Evolutionary conservation across 2,329 filamentous ascomycete genomes (phyloP), one percentile per base, ranked within the genome.

Genomic region (Xylariaceae sp.): DNA sequence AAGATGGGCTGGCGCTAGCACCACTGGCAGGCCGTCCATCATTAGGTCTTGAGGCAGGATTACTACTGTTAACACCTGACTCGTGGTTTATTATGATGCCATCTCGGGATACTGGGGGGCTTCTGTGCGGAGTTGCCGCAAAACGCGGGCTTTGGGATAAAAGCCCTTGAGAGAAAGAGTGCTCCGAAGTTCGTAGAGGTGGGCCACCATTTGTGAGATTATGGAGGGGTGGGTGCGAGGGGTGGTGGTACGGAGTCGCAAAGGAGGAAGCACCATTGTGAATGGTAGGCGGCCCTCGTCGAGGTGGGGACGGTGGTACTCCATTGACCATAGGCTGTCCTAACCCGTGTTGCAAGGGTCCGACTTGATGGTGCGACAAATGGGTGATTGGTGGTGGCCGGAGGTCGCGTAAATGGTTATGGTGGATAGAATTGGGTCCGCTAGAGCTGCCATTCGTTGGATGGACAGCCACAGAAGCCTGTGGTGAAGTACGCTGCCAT

Each of bases 1-100:
- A 70, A 8, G 88, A 91, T 9, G 89, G 88, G 65, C 86, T 92
- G 13, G 88, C 87, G 64, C 89, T 92, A 3, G 88, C 88, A n/a
- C 87, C 87, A 35, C 47, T 61, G 1, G 53, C 52, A 29, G 58
- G 56, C 23, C 58, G 56, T 20, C 52, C 55, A 50, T 65, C 68
- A 61, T 50, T 74, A 4, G 67, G 64, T 45, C 73, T 65, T 40
- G 71, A 51, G 24, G 66, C 57, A 7, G 63, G 61, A 45, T 67
- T 71, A 21, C 52, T 62, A 40, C 61, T 68, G 60, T 66, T 65
- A 32, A 65, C 62, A 40, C 64, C 64, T 15, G 65, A 55, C 42
- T 73, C 64, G 39, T 71, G 59, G 30, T 64, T 67, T 58, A 71
- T 63, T 3, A 64, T 50, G 11, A 68, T 60, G 10, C 72, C 71